These are phyloP conservation scores for Fagopyrum homotropicum DNA, from an alignment of 148 eudicot species.

Conservation along the genomic window DNA sequence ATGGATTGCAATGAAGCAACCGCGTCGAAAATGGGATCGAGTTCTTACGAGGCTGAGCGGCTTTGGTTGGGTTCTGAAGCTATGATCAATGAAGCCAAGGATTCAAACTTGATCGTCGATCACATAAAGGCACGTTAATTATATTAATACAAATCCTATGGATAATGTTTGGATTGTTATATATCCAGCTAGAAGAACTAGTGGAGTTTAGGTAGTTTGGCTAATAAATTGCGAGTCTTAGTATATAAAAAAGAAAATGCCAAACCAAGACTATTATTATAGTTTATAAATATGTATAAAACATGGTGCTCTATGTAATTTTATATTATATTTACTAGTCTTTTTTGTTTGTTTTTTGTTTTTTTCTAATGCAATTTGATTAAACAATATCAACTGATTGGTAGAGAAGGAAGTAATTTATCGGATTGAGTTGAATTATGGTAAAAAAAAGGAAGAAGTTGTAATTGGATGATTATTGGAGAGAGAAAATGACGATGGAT, in stretches of 20 bases:
- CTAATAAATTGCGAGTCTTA: background rate
- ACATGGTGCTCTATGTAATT: background rate
- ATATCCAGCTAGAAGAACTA: background rate
- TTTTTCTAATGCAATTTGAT: background rate
- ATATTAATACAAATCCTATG: background rate
- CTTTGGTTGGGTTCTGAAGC: constrained; percentile 62
- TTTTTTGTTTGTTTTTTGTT: background rate
- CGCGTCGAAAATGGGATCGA: constrained; percentile 55
- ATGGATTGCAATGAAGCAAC: constrained; percentile 71
- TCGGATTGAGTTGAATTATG: background rate
- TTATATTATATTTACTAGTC: background rate
- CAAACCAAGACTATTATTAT: background rate
- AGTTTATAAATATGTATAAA: background rate
- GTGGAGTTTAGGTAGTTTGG: constrained; percentile 9
- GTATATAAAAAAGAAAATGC: constrained; percentile 6
- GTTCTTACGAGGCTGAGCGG: constrained; percentile 40
- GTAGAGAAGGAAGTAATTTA: background rate
- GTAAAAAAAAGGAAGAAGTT: background rate
- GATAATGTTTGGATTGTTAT: background rate
- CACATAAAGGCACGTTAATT: background rate
- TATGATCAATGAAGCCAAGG: constrained; percentile 25
- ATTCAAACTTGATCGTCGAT: background rate
- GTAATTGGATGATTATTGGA: background rate
- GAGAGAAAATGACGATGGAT: background rate
- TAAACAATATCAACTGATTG: background rate